These are phyloP conservation scores for Alternaria triticina DNA, from an alignment of 2,329 filamentous ascomycete genomes.

Conservation along the genomic window DNA sequence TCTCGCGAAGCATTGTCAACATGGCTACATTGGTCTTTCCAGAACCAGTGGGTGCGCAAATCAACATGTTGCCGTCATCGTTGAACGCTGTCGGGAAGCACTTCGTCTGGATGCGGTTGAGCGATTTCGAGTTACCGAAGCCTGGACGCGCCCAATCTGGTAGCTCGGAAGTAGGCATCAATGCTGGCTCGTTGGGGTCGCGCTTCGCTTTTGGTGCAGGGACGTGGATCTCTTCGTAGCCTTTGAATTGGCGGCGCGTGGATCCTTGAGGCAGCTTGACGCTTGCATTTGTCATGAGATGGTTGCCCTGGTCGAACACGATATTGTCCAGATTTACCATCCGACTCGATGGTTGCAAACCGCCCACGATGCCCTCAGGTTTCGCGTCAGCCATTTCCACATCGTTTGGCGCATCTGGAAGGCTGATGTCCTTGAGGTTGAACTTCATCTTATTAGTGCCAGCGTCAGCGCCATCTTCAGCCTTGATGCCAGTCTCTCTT, in stretches of 20 bases:
- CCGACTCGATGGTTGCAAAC: constrained; percentile 85
- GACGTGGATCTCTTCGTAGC: constrained; percentile 98
- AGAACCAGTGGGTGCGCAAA: constrained; percentile 95
- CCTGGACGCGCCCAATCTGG: constrained; percentile 90
- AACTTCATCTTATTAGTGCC: constrained; percentile 81
- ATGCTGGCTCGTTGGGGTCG: constrained; percentile 75
- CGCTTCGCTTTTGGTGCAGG: constrained; percentile 87
- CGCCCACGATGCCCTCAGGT: constrained; percentile 69
- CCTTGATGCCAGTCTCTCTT: constrained; percentile 65
- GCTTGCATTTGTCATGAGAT: constrained; percentile 99
- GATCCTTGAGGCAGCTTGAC: constrained; percentile 93
- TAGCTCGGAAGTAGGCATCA: constrained; percentile 84
- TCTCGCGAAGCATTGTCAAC: constrained; percentile 93
- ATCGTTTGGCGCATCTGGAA: constrained; percentile 64
- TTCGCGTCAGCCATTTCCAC: constrained; percentile 49
- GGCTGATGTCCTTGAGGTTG: constrained; percentile 85
- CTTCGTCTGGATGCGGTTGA: constrained; percentile 95
- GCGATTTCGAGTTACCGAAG: constrained; percentile 82
- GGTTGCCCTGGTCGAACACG: constrained; percentile 96
- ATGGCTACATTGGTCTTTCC: constrained; percentile 99
- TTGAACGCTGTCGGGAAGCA: constrained; percentile 91
- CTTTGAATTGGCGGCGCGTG: constrained; percentile 94
- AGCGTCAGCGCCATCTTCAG: constrained; percentile 62
- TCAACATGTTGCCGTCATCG: constrained; percentile 95
- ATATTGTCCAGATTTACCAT: constrained; percentile 94